Base-by-base conservation (phyloP, 208 protist genomes). In the Leishmania turanica region DNA sequence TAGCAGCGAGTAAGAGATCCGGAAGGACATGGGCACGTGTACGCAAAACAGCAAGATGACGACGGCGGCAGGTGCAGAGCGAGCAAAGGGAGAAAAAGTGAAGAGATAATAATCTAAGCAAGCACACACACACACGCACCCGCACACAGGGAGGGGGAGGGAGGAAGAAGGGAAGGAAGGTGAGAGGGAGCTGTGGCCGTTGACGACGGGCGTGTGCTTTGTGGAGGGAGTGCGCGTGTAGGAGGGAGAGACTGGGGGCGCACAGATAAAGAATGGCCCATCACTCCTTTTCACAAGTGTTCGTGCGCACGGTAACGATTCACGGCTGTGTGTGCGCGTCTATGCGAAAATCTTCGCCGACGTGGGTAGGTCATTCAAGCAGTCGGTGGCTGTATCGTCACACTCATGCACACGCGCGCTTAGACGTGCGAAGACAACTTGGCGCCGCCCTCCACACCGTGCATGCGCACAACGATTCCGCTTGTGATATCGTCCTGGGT, bases 1-100 rank as follows among this genome's bases (percentile, higher is more conserved):
- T 58, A 73, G 37, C 34, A 60, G 72, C 53, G 72, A 54, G 37
- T 65, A 84, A 47, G 6, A 58, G 60, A 66, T 56, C 56, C 15
- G 72, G 13, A 81, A 70, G 45, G 65, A 81, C 15, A 58, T 72
- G 19, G 6, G 24, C 24, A 31, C 1, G 11, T 45, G 77, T 66
- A 76, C 17, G 11, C 54, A 81, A 60, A 47, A 76, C 6, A 31
- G 31, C 51, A 56, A n/a, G 17, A 64, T 15, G n/a, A 47, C 24
- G 11, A 64, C 72, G 37, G 15, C 51, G 21, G 31, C 54, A 47
- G 5, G 51, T 64, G 40, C 47, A 76, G 51, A 24, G 51, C 15
- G 53, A 64, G 27, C 7, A 64, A 76, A 34, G 34, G 34, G 31
- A 17, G 64, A 75, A 72, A 56, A 68, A 79, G 79, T 24, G 47